These are phyloP conservation scores for Pezicula neosporulosa DNA, from an alignment of 2,329 filamentous ascomycete genomes.

Conservation along the genomic window DNA sequence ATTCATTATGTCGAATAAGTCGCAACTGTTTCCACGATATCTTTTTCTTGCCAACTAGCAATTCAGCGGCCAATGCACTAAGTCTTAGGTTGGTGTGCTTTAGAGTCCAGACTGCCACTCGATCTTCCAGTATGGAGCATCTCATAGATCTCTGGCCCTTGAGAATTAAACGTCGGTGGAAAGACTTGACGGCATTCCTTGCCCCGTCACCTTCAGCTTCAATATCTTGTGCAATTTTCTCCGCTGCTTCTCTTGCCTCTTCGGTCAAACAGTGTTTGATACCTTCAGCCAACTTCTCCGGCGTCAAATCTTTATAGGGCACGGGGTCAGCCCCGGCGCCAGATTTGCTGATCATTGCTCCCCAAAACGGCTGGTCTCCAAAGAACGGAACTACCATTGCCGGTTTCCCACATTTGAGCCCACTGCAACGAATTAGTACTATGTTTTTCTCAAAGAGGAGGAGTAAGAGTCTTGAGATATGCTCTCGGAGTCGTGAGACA, in stretches of 20 bases:
- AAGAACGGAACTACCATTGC: constrained; percentile 80
- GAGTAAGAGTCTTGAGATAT: no score
- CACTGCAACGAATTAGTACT: no score
- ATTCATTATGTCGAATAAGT: constrained; percentile 64
- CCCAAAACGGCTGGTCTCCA: constrained; percentile 78
- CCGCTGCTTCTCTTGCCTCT: no score
- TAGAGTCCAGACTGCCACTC: constrained; percentile 62
- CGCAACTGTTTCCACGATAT: constrained; percentile 61
- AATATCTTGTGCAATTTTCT: constrained; percentile 40
- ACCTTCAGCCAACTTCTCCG: no score
- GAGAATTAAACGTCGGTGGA: constrained; percentile 58
- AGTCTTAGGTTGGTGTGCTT: constrained; percentile 58
- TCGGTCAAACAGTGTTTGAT: no score
- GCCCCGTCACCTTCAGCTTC: constrained; percentile 63
- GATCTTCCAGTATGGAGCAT: constrained; percentile 62
- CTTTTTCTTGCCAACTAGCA: constrained; percentile 58
- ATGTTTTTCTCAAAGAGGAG: no score
- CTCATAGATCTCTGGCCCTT: constrained; percentile 52
- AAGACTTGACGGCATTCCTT: constrained; percentile 63
- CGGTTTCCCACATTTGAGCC: constrained; percentile 66
- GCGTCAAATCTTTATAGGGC: no score
- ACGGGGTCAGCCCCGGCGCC: no score
- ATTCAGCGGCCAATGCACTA: constrained; percentile 60
- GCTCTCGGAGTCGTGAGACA: no score
- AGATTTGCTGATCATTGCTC: constrained; percentile 58